These are phyloP conservation scores for Nigrospora oryzae DNA, from an alignment of 2,329 filamentous ascomycete species.

Conservation along the genomic window DNA sequence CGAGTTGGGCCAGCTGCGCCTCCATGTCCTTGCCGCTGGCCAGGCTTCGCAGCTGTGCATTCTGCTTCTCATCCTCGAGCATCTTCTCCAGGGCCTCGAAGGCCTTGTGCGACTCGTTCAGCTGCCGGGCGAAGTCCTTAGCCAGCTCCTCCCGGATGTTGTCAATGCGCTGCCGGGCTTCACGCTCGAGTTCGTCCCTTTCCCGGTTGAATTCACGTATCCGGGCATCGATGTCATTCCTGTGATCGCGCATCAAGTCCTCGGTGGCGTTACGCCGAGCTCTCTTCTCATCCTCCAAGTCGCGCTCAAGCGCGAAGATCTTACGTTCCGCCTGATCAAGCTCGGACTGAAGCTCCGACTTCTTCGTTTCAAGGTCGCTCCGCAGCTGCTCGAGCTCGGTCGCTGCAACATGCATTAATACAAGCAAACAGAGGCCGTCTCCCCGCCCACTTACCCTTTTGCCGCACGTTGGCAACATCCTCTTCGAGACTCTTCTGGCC, in stretches of 20 bases:
- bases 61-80: conserved; percentile 5
- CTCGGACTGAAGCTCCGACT: conserved; percentile 52
- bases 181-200: conserved; percentile 45
- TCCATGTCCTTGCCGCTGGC: conserved; percentile 51
- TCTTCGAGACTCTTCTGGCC: conserved; percentile 67
- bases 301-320: conserved; percentile 34
- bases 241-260: conserved; percentile 22
- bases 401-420: conserved; percentile 25
- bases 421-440: not conserved
- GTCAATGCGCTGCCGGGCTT: conserved; percentile 9
- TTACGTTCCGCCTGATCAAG: conserved; percentile 51
- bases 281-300: conserved; percentile 33
- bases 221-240: conserved; percentile 46
- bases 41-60: conserved; percentile 1
- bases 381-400: conserved; percentile 39
- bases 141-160: conserved; percentile 3
- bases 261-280: conserved; percentile 17
- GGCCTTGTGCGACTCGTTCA: conserved; percentile 5
- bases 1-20: conserved; percentile 53
- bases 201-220: conserved; percentile 34
- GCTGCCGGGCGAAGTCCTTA: conserved; percentile 5
- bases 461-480: conserved; percentile 64
- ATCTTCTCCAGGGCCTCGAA: conserved; percentile 5
- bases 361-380: conserved; percentile 36
- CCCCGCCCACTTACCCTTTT: conserved; percentile 50